phyloP scores from a whole-genome alignment of 139 green algal species.

The Spirogloea muscicola region DNA sequence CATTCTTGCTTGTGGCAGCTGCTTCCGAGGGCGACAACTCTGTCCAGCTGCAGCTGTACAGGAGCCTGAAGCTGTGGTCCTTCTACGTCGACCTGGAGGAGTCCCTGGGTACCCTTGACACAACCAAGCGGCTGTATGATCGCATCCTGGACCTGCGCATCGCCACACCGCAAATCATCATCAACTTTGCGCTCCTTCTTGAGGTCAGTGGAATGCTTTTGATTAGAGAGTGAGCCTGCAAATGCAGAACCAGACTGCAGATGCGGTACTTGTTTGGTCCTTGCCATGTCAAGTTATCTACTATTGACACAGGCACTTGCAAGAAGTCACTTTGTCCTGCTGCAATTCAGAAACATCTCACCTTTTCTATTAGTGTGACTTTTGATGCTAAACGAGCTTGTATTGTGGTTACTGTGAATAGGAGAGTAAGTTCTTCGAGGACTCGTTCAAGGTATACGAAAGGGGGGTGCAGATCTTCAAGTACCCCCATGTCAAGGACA shows the following conservation, averaged over 20 bases:
- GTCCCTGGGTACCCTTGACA: constrained; percentile 81
- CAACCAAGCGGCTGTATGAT: constrained; percentile 73
- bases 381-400: too few relatives aligned
- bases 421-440: constrained; percentile 91
- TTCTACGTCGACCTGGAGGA: constrained; percentile 94
- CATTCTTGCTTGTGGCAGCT: too few relatives aligned
- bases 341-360: too few relatives aligned
- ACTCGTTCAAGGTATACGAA: constrained; percentile 93
- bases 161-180: constrained; percentile 92
- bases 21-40: constrained; percentile 39
- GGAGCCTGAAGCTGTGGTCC: constrained; percentile 71
- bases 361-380: too few relatives aligned
- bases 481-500: constrained; percentile 90
- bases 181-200: constrained; percentile 90
- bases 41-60: constrained; percentile 78
- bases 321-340: too few relatives aligned
- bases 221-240: too few relatives aligned
- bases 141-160: constrained; percentile 83
- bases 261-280: too few relatives aligned
- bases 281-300: too few relatives aligned
- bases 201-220: constrained; percentile 21
- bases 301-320: too few relatives aligned
- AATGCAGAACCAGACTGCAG: too few relatives aligned
- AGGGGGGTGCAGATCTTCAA: constrained; percentile 87
- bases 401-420: constrained; percentile 35